phyloP scores from a whole-genome alignment of 305 asterid species.

The Salvia sclarea region DNA sequence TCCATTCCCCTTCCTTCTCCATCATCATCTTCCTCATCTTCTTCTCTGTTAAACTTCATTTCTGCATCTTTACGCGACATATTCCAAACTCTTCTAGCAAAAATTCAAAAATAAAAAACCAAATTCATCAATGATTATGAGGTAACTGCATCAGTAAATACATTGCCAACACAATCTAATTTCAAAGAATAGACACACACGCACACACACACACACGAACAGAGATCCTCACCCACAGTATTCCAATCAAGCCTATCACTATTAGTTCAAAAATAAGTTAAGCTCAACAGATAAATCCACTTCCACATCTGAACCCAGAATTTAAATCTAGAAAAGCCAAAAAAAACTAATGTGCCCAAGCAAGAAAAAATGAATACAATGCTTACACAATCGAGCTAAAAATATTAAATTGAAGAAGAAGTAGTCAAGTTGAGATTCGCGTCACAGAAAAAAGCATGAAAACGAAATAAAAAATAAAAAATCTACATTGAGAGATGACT shows the following conservation, averaged over 20 bases:
- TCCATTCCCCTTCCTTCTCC: conserved; percentile 59
- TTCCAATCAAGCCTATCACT: not conserved
- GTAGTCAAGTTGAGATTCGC: not conserved
- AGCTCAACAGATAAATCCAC: not conserved
- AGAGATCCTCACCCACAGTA: not conserved
- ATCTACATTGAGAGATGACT: not conserved
- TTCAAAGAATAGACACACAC: too few relatives aligned
- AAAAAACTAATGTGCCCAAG: not conserved
- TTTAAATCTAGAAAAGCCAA: not conserved
- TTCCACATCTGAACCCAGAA: not conserved
- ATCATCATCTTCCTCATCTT: conserved; percentile 83
- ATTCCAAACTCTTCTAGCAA: conserved; percentile 21
- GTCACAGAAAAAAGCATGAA: not conserved
- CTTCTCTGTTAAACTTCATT: conserved; percentile 51
- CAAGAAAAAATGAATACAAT: not conserved
- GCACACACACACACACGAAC: not conserved
- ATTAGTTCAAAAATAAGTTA: not conserved
- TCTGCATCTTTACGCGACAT: conserved; percentile 46
- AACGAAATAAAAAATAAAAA: not conserved
- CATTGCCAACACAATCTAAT: not conserved
- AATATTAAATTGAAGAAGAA: not conserved
- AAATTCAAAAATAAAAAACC: not conserved
- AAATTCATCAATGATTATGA: not conserved
- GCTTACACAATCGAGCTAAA: not conserved
- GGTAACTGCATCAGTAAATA: not conserved